Base-by-base conservation (phyloP, 2,329 filamentous ascomycete species). In the Colletotrichum sp. region DNA sequence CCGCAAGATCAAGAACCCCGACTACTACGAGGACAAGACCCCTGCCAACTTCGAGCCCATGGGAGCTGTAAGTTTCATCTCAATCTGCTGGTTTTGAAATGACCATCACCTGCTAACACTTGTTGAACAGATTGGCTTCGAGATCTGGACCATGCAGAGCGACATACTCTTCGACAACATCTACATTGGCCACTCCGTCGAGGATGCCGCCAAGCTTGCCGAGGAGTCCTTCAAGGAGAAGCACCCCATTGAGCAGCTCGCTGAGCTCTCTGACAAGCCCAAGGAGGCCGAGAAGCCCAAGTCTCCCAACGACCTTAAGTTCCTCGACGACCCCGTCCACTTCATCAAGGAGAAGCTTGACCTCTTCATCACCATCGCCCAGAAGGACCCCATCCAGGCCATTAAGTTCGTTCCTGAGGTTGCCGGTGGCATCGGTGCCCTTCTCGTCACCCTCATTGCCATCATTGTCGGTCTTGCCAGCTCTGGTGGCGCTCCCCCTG, bases 71-170 rank as follows among this genome's bases (percentile, higher is more conserved):
- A 93, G 94, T 94, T 72, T 16, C 59, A 36, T 36, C 7, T 16
- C 6, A 32, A 2, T 28, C 30, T 34, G 4, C 52, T 27, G 22
- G 36, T 76, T 13, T 72, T 77, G 74, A 65, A 68, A 48, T 34
- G 59, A 22, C 8, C 19, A 34, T 22, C 59, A 34, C n/a, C 79
- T 61, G 65, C 7, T 59, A 27, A 36, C 60, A 19, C 15, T 9
- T 19, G 15, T 60, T 27, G 8, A n/a, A 57, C 83, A 96, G 94
- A 96, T 98, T 88, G 97, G 97, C 82, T 98, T 98, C 83, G 97
- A 99, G 88, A 96, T 99, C 88, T 99, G 97, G 97, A 98, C 97
- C 82, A 99, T 99, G 97, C 96, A 98, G 89, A 98, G 93, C 86
- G 94, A 98, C 84, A 98, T 99, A 81, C 94, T 98, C 82, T 98